Evolutionary conservation across 495 filamentous ascomycete genomes (phyloP).

Genomic region (Penicillium alfredii): DNA sequence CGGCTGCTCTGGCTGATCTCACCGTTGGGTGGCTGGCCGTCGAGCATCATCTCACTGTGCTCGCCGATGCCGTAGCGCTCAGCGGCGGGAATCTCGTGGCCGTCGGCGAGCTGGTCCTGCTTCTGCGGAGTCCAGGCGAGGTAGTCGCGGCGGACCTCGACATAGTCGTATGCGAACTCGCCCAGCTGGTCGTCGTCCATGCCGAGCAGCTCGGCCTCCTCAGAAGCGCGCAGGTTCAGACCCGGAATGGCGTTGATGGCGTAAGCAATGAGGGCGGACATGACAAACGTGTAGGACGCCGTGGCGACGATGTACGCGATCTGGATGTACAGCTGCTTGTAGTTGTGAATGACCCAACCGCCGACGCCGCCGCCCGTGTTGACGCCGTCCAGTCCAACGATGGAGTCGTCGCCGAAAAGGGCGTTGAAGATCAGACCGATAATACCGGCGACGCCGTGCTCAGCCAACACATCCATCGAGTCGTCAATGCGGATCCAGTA

Average conservation of each 20-base stretch:
- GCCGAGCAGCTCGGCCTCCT: conserved; percentile 94
- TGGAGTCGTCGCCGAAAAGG: conserved; percentile 78
- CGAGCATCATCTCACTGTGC: conserved; percentile 67
- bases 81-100: conserved; percentile 57
- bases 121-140: conserved; percentile 93
- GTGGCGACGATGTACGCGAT: conserved; percentile 79
- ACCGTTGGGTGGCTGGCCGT: conserved; percentile 52
- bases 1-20: conserved; percentile 36
- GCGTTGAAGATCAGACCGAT: conserved; percentile 90
- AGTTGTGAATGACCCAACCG: conserved; percentile 87
- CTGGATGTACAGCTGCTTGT: conserved; percentile 83
- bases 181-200: conserved; percentile 99
- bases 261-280: conserved; percentile 78
- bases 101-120: conserved; percentile 53
- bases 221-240: conserved; percentile 82
- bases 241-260: conserved; percentile 83
- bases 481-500: conserved; percentile 94
- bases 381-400: conserved; percentile 90
- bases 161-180: conserved; percentile 99
- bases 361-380: conserved; percentile 67
- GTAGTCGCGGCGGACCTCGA: conserved; percentile 96
- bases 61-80: conserved; percentile 78
- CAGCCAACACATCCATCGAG: conserved; percentile 95
- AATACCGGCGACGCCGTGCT: conserved; percentile 93
- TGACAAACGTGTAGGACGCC: conserved; percentile 72